These are phyloP conservation scores for Datura wrightii DNA, from an alignment of 257 asterid species.

Conservation along the genomic window DNA sequence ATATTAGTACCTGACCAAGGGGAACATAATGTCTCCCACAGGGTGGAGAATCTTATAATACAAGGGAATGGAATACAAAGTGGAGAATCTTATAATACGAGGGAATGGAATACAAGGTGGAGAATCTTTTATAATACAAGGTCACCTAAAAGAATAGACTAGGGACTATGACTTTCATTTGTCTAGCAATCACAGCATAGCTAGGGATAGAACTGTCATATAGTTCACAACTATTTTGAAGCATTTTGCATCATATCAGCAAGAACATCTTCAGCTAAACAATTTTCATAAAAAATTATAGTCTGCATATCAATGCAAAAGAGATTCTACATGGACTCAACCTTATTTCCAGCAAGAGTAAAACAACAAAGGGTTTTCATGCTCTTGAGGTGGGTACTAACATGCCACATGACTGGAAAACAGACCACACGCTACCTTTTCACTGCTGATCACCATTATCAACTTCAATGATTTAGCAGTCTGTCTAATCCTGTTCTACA, in stretches of 20 bases:
- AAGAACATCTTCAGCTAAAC: slow-evolving; percentile 17
- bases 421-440: not conserved
- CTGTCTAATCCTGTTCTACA: not conserved
- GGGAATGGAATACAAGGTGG: not conserved
- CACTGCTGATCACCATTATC: not conserved
- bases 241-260: not conserved
- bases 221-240: not conserved
- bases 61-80: too few relatives aligned
- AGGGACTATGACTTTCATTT: not conserved
- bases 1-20: not conserved
- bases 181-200: slow-evolving; percentile 10
- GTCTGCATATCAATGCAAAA: not conserved
- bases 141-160: not conserved
- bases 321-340: not conserved
- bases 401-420: not conserved
- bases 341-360: not conserved
- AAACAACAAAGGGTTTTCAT: not conserved
- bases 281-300: not conserved
- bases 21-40: not conserved
- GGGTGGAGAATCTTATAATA: not conserved
- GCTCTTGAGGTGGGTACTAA: not conserved
- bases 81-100: slow-evolving; percentile 3
- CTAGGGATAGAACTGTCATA: not conserved
- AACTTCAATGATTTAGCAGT: not conserved
- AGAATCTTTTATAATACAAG: too few relatives aligned